Conservation (phyloP, 495 filamentous ascomycete species). For the Lasiosphaeria miniovina region DNA sequence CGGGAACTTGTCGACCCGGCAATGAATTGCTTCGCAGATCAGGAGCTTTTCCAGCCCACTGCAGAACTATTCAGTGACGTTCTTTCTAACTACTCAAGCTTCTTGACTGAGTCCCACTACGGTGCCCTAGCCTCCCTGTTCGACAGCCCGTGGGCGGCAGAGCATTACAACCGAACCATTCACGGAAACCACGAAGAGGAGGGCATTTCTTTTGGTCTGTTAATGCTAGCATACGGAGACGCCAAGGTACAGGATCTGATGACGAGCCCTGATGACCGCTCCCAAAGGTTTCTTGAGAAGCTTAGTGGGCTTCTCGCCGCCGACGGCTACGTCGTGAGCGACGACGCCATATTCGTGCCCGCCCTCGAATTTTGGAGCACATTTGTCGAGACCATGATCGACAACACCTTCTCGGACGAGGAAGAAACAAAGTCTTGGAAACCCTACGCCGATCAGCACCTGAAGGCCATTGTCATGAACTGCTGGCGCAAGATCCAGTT, state of each 20-base stretch:
- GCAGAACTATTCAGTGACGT: constrained; percentile 64
- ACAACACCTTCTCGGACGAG: constrained; percentile 38
- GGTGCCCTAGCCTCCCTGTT: constrained; percentile 54
- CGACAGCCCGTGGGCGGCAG: constrained; percentile 51
- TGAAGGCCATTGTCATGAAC: constrained; percentile 57
- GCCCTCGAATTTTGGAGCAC: constrained; percentile 84
- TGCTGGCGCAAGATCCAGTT: constrained; percentile 63
- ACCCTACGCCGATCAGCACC: constrained; percentile 33
- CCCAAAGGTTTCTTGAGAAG: constrained; percentile 46
- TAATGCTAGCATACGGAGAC: constrained; percentile 69
- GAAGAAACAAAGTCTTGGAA: constrained; percentile 25
- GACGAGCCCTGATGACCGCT: constrained; percentile 38
- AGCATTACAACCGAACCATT: constrained; percentile 51
- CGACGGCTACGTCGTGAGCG: constrained; percentile 69
- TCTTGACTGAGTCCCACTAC: constrained; percentile 57
- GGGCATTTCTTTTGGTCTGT: constrained; percentile 62
- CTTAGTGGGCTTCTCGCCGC: constrained; percentile 64
- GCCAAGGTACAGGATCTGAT: constrained; percentile 53
- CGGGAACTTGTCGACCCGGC: constrained; percentile 53
- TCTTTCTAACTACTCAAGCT: constrained; percentile 59
- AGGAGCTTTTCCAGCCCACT: constrained; percentile 54
- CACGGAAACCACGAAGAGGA: constrained; percentile 61
- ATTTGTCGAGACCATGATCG: constrained; percentile 56
- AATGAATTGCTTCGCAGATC: constrained; percentile 53
- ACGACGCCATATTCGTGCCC: constrained; percentile 72